A percentile compares a stretch with the other conserved stretches of the same genome.
phyloP scores from a whole-genome alignment of 441 rosid species.

The Gossypium lobatum region DNA sequence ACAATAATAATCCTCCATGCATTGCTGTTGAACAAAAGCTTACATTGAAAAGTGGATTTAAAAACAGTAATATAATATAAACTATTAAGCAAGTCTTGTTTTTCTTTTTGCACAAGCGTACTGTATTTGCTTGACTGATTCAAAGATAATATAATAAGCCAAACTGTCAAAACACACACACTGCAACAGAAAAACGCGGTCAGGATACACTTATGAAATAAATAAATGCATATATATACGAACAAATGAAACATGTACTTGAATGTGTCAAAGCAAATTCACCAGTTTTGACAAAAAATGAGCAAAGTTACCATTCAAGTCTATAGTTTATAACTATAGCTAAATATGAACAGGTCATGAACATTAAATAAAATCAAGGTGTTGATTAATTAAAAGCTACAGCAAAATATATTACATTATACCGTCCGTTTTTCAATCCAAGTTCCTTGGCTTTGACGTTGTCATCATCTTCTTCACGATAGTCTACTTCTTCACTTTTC shows the following conservation, averaged over 20 bases:
- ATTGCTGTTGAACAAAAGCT: background rate
- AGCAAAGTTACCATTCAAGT: background rate
- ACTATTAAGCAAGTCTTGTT: background rate
- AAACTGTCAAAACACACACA: background rate
- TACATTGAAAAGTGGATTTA: background rate
- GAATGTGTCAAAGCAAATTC: background rate
- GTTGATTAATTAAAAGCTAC: background rate
- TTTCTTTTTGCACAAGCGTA: background rate
- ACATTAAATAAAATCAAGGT: background rate
- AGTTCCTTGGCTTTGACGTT: slow-evolving; percentile 26
- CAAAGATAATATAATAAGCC: background rate
- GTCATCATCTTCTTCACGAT: slow-evolving; percentile 15
- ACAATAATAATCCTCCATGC: background rate
- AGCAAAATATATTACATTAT: slow-evolving; percentile 44
- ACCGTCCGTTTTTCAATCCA: slow-evolving; percentile 39
- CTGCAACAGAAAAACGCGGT: background rate
- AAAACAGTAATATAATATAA: too few species aligned
- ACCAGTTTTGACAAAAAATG: background rate
- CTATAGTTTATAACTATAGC: background rate
- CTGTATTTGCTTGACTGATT: slow-evolving; percentile 11
- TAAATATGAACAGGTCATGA: background rate
- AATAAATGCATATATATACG: background rate
- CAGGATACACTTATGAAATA: background rate
- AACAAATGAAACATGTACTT: background rate
- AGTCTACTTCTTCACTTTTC: slow-evolving; percentile 10